Evolutionary conservation across 2,329 filamentous ascomycete genomes (phyloP).

Genomic region (Sporothrix brasiliensis): DNA sequence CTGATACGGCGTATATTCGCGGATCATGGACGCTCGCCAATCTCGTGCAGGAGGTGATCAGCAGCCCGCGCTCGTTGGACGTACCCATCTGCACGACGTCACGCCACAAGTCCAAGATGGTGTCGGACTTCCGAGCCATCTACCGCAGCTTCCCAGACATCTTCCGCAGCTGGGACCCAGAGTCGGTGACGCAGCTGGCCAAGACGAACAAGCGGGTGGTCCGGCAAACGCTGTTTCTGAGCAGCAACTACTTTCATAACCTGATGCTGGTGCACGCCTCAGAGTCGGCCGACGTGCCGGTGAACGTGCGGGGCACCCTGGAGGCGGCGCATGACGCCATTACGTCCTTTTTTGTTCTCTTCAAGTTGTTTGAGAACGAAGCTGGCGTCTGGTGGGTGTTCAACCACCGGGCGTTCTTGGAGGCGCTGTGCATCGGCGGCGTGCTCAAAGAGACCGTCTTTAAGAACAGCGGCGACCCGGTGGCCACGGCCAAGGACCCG

Average conservation of each 20-base stretch:
- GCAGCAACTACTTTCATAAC: conserved; percentile 82
- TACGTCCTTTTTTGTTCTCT: conserved; percentile 73
- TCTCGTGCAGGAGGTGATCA: conserved; percentile 75
- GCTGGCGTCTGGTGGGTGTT: conserved; percentile 84
- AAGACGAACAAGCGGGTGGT: conserved; percentile 66
- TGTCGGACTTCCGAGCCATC: conserved; percentile 69
- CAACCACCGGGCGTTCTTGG: conserved; percentile 77
- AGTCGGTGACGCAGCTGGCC: conserved; percentile 60
- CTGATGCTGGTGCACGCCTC: conserved; percentile 77
- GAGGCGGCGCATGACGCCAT: conserved; percentile 78
- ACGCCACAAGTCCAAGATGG: conserved; percentile 69
- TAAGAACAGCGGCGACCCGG: conserved; percentile 51
- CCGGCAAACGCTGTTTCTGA: conserved; percentile 74
- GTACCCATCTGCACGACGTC: conserved; percentile 70
- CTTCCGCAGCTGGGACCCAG: conserved; percentile 69
- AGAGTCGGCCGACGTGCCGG: conserved; percentile 64
- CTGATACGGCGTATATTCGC: conserved; percentile 70
- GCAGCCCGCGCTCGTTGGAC: conserved; percentile 72
- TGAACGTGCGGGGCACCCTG: conserved; percentile 69
- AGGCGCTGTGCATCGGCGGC: conserved; percentile 69
- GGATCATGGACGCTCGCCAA: conserved; percentile 80
- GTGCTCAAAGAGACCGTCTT: conserved; percentile 56
- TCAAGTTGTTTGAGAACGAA: conserved; percentile 68
- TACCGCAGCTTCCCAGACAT: conserved; percentile 72
- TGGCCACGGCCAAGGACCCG: conserved; percentile 56